Conservation (phyloP, 805 yeast species). For the Candida anglica region DNA sequence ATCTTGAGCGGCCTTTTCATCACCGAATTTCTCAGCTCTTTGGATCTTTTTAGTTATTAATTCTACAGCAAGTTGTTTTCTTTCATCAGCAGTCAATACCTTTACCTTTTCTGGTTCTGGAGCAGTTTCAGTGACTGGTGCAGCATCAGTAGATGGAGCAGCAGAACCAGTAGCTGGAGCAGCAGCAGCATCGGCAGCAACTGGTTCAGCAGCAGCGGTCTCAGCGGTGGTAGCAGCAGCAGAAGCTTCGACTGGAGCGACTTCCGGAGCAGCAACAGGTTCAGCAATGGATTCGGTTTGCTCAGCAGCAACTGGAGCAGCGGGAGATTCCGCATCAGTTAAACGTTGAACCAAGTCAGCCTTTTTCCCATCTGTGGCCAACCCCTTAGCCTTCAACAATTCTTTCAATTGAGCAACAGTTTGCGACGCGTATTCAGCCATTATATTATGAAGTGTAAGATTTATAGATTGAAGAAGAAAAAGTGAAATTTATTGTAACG, state of each 20-base stretch:
- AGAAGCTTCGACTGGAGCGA: conserved; percentile 8
- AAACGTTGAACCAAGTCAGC: conserved; percentile 68
- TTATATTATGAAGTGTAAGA: too few species aligned
- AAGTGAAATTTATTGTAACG: too few species aligned
- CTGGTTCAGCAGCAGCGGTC: conserved; percentile 10
- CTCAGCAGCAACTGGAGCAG: conserved; percentile 14
- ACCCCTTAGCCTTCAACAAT: conserved; percentile 59
- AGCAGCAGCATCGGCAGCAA: conserved; percentile 8
- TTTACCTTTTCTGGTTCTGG: conserved; percentile 32
- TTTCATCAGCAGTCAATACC: conserved; percentile 60
- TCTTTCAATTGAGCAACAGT: conserved; percentile 87
- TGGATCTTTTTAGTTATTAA: conserved; percentile 61
- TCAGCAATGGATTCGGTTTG: conserved; percentile 4
- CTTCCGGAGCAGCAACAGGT: conserved; percentile 13
- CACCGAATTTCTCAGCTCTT: conserved; percentile 78
- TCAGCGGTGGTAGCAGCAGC: too few species aligned
- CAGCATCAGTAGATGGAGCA: conserved; percentile 12
- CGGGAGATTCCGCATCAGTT: conserved; percentile 48
- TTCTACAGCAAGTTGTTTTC: conserved; percentile 64
- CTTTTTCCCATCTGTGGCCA: conserved; percentile 75
- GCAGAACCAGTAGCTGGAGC: conserved; percentile 11
- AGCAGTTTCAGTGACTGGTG: conserved; percentile 9
- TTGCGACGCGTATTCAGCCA: conserved; percentile 57
- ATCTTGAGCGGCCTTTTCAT: conserved; percentile 49
- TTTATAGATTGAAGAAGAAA: too few species aligned